phyloP scores from a whole-genome alignment of 306 rosid species.

The Vigna unguiculata region DNA sequence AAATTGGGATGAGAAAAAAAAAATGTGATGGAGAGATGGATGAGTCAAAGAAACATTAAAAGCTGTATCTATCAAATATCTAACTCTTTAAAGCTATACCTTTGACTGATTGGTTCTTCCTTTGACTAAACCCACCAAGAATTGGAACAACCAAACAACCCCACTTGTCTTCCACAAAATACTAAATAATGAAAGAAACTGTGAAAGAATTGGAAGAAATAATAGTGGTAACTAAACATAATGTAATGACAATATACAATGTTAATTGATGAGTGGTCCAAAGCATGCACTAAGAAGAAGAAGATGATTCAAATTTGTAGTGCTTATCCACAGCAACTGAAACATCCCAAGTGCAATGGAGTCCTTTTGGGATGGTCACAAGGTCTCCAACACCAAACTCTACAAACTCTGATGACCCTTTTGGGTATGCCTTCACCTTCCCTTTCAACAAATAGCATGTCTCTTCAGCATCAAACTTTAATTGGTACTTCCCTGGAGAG shows the following conservation, averaged over 20 bases:
- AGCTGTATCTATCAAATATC: constrained; percentile 27
- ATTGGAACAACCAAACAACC: constrained; percentile 17
- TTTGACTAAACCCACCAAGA: constrained; percentile 54
- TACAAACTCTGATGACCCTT: constrained; percentile 79
- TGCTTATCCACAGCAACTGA: constrained; percentile 92
- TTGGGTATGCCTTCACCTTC: constrained; percentile 85
- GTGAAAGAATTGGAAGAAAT: constrained; percentile 36
- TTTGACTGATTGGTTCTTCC: constrained; percentile 54
- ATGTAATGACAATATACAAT: not conserved
- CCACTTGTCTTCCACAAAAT: constrained; percentile 6
- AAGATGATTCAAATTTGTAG: constrained; percentile 68
- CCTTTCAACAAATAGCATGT: constrained; percentile 93
- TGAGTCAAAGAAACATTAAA: constrained; percentile 71
- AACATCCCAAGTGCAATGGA: constrained; percentile 98
- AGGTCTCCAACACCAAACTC: constrained; percentile 98
- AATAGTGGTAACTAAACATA: not conserved
- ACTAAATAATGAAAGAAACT: constrained; percentile 34
- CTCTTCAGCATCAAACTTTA: constrained; percentile 95
- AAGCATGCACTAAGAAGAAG: not conserved
- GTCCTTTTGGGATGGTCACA: constrained; percentile 86
- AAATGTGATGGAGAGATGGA: constrained; percentile 38
- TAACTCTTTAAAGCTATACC: constrained; percentile 48
- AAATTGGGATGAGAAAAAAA: not conserved
- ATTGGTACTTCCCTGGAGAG: constrained; percentile 89
- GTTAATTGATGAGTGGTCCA: not conserved